phyloP scores from a whole-genome alignment of 2,329 filamentous ascomycete species.

The Paecilomyces variotii region DNA sequence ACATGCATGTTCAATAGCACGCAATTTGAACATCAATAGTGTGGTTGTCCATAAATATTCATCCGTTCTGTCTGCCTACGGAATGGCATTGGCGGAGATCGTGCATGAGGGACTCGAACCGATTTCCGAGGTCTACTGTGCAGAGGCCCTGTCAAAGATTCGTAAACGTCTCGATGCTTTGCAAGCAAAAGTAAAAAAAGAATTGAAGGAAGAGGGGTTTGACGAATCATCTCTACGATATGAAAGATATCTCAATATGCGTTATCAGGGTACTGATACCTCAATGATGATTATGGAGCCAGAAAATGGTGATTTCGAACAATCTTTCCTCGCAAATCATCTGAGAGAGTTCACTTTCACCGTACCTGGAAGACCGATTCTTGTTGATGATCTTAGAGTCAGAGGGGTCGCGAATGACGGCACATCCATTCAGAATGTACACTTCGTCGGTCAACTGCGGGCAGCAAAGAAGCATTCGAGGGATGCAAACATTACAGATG shows the following conservation, averaged over 20 bases:
- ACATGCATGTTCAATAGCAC: conserved; percentile 80
- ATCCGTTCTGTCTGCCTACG: conserved; percentile 81
- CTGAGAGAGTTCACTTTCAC: conserved; percentile 90
- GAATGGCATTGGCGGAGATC: conserved; percentile 83
- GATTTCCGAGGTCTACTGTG: background rate
- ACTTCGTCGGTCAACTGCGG: background rate
- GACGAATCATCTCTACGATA: conserved; percentile 29
- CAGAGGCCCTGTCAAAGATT: background rate
- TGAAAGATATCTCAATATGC: conserved; percentile 40
- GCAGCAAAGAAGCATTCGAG: background rate
- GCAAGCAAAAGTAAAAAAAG: conserved; percentile 8
- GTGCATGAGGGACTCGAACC: conserved; percentile 59
- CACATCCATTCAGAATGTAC: background rate
- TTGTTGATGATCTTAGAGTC: conserved; percentile 82
- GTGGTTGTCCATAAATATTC: conserved; percentile 82
- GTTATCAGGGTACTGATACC: conserved; percentile 45
- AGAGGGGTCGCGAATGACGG: conserved; percentile 32
- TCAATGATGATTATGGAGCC: conserved; percentile 47
- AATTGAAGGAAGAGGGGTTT: conserved; percentile 40
- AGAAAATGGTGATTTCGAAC: conserved; percentile 70
- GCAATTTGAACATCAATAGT: conserved; percentile 70
- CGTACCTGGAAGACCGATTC: conserved; percentile 70
- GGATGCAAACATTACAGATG: background rate
- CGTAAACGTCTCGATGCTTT: background rate
- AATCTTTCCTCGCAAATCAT: conserved; percentile 77